Evolutionary conservation across 2,329 filamentous ascomycete species (phyloP).

Genomic region (Aspergillus hortae): DNA sequence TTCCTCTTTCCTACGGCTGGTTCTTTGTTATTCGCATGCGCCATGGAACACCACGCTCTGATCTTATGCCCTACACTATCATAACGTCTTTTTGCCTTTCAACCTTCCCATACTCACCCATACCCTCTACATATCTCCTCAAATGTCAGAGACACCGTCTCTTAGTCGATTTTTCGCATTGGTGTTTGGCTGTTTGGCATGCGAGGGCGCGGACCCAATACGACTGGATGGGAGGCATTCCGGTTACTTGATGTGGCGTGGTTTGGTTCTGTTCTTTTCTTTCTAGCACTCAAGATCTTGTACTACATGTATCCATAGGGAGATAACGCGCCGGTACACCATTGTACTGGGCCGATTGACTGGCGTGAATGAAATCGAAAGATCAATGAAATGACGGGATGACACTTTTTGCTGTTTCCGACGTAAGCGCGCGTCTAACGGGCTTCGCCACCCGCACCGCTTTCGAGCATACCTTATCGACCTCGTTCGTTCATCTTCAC

Average conservation of each 20-base stretch:
- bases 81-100: background rate
- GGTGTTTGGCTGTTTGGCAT: background rate
- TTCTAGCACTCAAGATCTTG: conserved; percentile 9
- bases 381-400: conserved; percentile 29
- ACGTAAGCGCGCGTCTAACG: conserved; percentile 18
- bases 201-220: background rate
- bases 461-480: background rate
- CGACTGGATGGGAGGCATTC: background rate
- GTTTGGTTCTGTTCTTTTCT: conserved; percentile 5
- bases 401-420: conserved; percentile 15
- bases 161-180: background rate
- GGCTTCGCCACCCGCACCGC: conserved; percentile 13
- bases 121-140: background rate
- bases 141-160: too few species aligned
- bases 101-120: background rate
- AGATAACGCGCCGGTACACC: conserved; percentile 11
- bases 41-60: too few species aligned
- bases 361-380: conserved; percentile 24
- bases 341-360: conserved; percentile 16
- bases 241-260: background rate
- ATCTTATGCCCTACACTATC: too few species aligned
- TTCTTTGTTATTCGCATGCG: conserved; percentile 1
- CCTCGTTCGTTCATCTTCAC: background rate
- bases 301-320: conserved; percentile 24
- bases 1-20: conserved; percentile 7